A percentile compares a stretch with the other conserved stretches of the same genome.
Conservation (phyloP, 371 early-diverging fungal species). For the Blakeslea trispora region DNA sequence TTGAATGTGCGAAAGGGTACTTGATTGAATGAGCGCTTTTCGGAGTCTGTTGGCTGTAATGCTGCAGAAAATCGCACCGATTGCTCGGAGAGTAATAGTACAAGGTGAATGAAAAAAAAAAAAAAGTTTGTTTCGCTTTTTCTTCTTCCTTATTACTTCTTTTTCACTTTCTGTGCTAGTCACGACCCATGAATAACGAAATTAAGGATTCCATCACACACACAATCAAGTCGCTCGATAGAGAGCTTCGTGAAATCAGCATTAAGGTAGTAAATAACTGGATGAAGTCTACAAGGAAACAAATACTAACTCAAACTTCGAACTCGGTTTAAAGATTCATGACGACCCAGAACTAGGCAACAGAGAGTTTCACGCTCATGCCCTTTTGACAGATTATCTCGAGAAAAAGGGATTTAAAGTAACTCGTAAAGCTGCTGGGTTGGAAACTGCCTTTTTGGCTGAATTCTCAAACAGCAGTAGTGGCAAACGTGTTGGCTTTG, state of each 20-base stretch:
- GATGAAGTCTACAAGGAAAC: too few relatives aligned
- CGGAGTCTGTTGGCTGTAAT: neutral
- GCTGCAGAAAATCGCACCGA: neutral
- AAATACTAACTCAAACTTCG: neutral
- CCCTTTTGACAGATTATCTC: slow-evolving; percentile 57
- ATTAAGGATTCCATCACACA: slow-evolving; percentile 12
- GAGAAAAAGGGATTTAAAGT: slow-evolving; percentile 57
- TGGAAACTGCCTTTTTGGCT: slow-evolving; percentile 69
- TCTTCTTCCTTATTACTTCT: neutral
- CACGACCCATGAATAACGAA: neutral
- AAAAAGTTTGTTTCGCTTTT: neutral
- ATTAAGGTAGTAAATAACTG: slow-evolving; percentile 19
- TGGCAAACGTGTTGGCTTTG: slow-evolving; percentile 55
- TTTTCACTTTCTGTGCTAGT: slow-evolving; percentile 1
- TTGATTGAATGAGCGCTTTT: neutral
- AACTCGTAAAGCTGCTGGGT: slow-evolving; percentile 51
- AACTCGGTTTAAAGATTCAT: slow-evolving; percentile 47
- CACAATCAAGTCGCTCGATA: slow-evolving; percentile 12
- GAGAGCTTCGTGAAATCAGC: slow-evolving; percentile 27
- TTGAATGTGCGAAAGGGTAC: too few relatives aligned
- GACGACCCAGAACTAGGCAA: slow-evolving; percentile 65
- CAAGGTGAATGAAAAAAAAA: neutral
- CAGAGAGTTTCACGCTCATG: slow-evolving; percentile 55
- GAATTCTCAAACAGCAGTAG: slow-evolving; percentile 46
- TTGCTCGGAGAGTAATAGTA: neutral